These are phyloP conservation scores for Thelephora ganbajun DNA, from an alignment of 768 basidiomycete genomes.

Conservation along the genomic window DNA sequence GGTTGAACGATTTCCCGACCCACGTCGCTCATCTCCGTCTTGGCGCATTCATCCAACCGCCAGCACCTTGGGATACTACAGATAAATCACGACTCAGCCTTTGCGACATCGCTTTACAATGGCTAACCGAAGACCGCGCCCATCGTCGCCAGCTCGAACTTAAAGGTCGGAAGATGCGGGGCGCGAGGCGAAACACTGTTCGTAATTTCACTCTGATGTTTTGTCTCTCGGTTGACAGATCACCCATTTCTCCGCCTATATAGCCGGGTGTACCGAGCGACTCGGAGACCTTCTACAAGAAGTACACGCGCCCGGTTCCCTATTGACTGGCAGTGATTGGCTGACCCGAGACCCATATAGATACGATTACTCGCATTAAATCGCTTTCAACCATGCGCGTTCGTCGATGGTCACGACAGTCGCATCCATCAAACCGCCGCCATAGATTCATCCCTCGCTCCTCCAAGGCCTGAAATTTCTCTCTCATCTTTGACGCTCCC, in stretches of 20 bases:
- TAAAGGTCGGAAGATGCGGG: constrained; percentile 41
- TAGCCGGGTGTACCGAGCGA: constrained; percentile 48
- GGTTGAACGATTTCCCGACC: constrained; percentile 81
- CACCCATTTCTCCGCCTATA: not conserved
- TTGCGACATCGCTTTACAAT: constrained; percentile 66
- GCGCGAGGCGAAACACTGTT: constrained; percentile 46
- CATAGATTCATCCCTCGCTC: too few relatives aligned
- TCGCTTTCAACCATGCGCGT: not conserved
- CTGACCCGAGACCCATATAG: constrained; percentile 14
- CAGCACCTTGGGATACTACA: constrained; percentile 57
- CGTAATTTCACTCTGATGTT: constrained; percentile 8
- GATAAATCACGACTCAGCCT: constrained; percentile 19
- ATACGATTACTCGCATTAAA: constrained; percentile 32
- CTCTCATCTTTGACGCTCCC: too few relatives aligned
- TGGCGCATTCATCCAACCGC: constrained; percentile 55
- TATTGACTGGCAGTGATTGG: constrained; percentile 3
- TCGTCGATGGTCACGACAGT: too few relatives aligned
- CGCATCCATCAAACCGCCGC: too few relatives aligned
- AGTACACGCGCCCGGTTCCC: constrained; percentile 33
- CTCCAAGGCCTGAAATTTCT: too few relatives aligned
- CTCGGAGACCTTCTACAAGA: constrained; percentile 76
- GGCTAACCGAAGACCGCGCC: constrained; percentile 78
- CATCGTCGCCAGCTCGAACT: constrained; percentile 44
- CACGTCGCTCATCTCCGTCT: constrained; percentile 86
- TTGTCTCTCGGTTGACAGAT: constrained; percentile 1